Conservation (phyloP, 345 rosid species). For the Excoecaria cochinchinensis region DNA sequence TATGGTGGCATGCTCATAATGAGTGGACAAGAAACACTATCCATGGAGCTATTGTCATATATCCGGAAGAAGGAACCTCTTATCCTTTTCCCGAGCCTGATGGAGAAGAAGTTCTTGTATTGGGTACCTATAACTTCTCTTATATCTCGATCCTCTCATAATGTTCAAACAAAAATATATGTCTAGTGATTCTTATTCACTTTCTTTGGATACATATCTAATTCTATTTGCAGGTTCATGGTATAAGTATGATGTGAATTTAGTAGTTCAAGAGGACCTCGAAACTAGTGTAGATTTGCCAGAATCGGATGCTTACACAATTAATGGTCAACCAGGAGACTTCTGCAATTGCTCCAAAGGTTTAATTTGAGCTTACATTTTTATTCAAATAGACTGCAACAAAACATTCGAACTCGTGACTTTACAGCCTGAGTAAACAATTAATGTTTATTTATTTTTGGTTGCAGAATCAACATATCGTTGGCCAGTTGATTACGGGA, state of each 20-base stretch:
- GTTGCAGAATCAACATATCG: constrained; percentile 34
- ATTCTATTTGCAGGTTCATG: constrained; percentile 25
- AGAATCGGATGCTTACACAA: constrained; percentile 17
- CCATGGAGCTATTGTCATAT: constrained; percentile 52
- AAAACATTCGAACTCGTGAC: too few relatives aligned
- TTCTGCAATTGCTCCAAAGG: constrained; percentile 31
- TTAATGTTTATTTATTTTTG: background rate
- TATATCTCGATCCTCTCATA: too few relatives aligned
- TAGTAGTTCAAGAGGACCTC: constrained; percentile 13
- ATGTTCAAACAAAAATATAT: too few relatives aligned
- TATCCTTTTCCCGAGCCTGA: too few relatives aligned
- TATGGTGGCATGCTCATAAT: constrained; percentile 98
- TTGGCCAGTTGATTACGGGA: constrained; percentile 18
- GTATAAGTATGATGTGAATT: constrained; percentile 36
- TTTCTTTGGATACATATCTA: too few relatives aligned
- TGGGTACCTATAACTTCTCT: too few relatives aligned
- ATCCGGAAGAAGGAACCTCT: too few relatives aligned
- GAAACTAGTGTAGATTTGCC: constrained; percentile 42
- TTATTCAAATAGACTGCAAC: too few relatives aligned
- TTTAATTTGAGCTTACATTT: background rate
- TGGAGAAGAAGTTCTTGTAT: too few relatives aligned
- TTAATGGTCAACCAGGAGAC: constrained; percentile 28
- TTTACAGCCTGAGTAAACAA: background rate
- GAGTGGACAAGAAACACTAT: constrained; percentile 81
- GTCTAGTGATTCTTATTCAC: too few relatives aligned